Evolutionary conservation across 805 yeast species (phyloP).

Genomic region (Kluyveromyces wickerhamii): DNA sequence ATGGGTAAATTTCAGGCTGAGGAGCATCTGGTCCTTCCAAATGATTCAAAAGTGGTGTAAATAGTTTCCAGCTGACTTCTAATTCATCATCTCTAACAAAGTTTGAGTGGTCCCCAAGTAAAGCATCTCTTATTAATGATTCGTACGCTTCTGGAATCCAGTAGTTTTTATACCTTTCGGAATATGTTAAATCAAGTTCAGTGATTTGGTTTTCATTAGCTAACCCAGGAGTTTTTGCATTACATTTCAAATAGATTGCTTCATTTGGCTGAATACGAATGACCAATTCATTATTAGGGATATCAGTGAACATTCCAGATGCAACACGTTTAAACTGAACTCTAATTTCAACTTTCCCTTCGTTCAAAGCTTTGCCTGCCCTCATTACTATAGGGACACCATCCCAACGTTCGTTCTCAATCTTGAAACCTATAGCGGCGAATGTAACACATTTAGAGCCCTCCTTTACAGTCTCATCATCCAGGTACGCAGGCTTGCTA

Average conservation of each 20-base stretch:
- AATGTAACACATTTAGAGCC: slow-evolving; percentile 85
- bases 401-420: slow-evolving; percentile 94
- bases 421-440: slow-evolving; percentile 74
- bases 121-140: slow-evolving; percentile 84
- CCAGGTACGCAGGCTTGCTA: slow-evolving; percentile 79
- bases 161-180: slow-evolving; percentile 71
- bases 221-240: slow-evolving; percentile 89
- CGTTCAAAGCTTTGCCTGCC: slow-evolving; percentile 97
- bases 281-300: slow-evolving; percentile 88
- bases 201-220: slow-evolving; percentile 75
- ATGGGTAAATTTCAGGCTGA: slow-evolving; percentile 59
- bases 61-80: slow-evolving; percentile 85
- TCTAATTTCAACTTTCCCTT: slow-evolving; percentile 90
- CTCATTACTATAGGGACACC: slow-evolving; percentile 94
- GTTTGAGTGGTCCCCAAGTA: slow-evolving; percentile 90
- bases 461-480: slow-evolving; percentile 80
- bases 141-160: slow-evolving; percentile 98
- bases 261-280: slow-evolving; percentile 92
- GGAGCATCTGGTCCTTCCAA: slow-evolving; percentile 70
- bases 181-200: slow-evolving; percentile 84
- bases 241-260: slow-evolving; percentile 87
- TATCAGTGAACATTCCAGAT: slow-evolving; percentile 68
- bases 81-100: slow-evolving; percentile 97
- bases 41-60: slow-evolving; percentile 81
- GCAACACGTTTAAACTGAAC: slow-evolving; percentile 85